Conservation (phyloP, 306 rosid species). For the Senna tora region DNA sequence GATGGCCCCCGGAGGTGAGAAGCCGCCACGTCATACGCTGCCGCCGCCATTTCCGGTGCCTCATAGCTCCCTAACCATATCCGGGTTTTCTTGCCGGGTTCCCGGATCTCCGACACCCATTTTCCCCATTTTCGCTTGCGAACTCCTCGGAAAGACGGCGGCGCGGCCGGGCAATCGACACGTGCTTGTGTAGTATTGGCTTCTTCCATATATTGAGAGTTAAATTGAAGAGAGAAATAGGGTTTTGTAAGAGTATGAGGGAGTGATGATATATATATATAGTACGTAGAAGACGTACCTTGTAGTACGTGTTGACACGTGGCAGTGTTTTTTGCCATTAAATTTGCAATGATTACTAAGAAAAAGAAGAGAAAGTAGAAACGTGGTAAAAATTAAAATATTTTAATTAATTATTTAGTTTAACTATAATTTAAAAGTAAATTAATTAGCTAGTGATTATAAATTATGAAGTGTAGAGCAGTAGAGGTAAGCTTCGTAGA, state of each 20-base stretch:
- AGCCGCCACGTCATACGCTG: conserved; percentile 90
- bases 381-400: not conserved
- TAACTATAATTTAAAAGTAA: no score
- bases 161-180: not conserved
- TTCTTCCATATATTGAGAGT: conserved; percentile 43
- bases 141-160: conserved; percentile 60
- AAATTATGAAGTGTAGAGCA: no score
- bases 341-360: not conserved
- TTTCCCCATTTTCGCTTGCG: conserved; percentile 93
- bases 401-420: not conserved
- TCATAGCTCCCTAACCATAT: conserved; percentile 94
- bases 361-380: not conserved
- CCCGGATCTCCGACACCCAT: conserved; percentile 91
- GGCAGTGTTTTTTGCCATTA: not conserved
- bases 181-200: conserved; percentile 26
- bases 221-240: not conserved
- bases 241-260: not conserved
- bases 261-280: not conserved
- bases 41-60: conserved; percentile 80
- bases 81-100: conserved; percentile 79
- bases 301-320: not conserved
- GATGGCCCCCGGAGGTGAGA: conserved; percentile 62
- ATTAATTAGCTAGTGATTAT: not conserved
- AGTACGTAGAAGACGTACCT: not conserved
- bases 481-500: conserved; percentile 52